Conservation (phyloP, 345 rosid species). For the Trapa incisa region DNA sequence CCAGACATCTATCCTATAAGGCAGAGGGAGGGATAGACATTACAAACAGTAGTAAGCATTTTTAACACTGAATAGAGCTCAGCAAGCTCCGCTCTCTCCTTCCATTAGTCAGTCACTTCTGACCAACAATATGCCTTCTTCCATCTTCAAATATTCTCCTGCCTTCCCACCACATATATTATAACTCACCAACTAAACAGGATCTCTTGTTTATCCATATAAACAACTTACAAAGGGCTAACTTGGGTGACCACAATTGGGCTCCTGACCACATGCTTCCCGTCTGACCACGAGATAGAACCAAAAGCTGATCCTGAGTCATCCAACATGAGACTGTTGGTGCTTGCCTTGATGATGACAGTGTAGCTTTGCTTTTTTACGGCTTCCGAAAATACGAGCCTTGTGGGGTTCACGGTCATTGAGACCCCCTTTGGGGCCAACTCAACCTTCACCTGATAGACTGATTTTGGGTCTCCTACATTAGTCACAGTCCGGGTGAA, state of each 20-base stretch:
- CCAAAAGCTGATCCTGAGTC: constrained; percentile 63
- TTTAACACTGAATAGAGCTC: constrained; percentile 1
- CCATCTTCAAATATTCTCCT: neutral
- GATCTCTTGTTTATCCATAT: neutral
- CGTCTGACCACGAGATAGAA: constrained; percentile 68
- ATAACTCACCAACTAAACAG: neutral
- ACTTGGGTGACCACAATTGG: constrained; percentile 58
- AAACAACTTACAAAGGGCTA: constrained; percentile 25
- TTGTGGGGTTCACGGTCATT: constrained; percentile 44
- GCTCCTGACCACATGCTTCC: constrained; percentile 61
- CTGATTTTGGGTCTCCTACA: constrained; percentile 36
- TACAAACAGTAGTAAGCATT: no score
- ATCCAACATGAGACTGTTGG: constrained; percentile 34
- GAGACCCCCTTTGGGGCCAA: constrained; percentile 46
- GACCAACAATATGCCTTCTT: neutral
- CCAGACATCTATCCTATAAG: neutral
- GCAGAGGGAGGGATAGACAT: neutral
- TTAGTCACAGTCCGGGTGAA: constrained; percentile 60
- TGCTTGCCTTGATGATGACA: constrained; percentile 42
- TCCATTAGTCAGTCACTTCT: neutral
- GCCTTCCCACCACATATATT: neutral
- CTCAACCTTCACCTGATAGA: constrained; percentile 32
- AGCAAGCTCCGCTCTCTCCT: neutral
- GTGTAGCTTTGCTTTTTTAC: constrained; percentile 46
- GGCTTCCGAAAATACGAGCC: constrained; percentile 30